Conservation (phyloP, 768 basidiomycete genomes). For the Paxillus involutus region DNA sequence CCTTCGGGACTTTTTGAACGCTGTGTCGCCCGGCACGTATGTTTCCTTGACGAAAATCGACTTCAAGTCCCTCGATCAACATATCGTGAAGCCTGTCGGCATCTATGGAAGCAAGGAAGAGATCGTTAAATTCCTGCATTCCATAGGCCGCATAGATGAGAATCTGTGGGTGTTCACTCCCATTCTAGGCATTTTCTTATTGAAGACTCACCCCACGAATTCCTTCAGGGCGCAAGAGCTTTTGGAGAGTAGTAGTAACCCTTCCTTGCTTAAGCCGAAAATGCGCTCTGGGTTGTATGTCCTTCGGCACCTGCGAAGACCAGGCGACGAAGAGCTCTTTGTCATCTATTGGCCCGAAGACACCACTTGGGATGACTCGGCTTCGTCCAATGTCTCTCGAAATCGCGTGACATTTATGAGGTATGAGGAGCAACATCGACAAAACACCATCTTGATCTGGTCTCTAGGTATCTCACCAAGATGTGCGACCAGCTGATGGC, state of each 20-base stretch:
- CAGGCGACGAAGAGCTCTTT: conserved; percentile 30
- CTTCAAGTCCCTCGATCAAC: no score
- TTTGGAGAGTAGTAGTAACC: not conserved
- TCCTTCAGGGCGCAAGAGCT: conserved; percentile 6
- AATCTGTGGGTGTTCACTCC: conserved; percentile 32
- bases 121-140: conserved; percentile 39
- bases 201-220: not conserved
- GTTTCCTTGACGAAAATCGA: no score
- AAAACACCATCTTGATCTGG: not conserved
- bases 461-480: conserved; percentile 52
- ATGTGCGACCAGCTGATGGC: conserved; percentile 51
- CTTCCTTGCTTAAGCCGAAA: conserved; percentile 8
- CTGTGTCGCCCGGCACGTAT: no score
- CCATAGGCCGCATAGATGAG: conserved; percentile 34
- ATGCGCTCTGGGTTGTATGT: conserved; percentile 53
- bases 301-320: conserved; percentile 16
- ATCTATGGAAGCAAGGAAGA: no score
- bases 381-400: conserved; percentile 38
- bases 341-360: conserved; percentile 59
- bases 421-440: conserved; percentile 23
- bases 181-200: not conserved
- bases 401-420: conserved; percentile 59
- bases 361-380: conserved; percentile 50
- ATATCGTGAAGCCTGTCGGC: no score
- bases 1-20: no score